Evolutionary conservation across 1,284 basidiomycete genomes (phyloP).

Genomic region (Sporisorium graminicola): DNA sequence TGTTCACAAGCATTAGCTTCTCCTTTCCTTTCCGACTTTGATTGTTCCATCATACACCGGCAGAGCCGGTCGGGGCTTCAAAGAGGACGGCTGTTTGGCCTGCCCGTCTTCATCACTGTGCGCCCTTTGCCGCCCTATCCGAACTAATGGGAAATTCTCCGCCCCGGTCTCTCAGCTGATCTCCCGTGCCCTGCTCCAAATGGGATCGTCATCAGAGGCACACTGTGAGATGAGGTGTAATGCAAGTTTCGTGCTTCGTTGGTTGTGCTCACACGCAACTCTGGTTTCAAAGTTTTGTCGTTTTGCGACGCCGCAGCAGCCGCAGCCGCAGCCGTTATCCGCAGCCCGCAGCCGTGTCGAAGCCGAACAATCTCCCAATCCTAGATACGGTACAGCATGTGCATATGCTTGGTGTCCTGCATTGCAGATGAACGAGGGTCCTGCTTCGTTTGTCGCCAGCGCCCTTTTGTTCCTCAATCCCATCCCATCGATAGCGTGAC

Average conservation of each 20-base stretch:
- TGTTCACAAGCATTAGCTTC: too few relatives aligned
- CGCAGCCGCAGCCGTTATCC: conserved; percentile 7
- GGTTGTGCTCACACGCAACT: not conserved
- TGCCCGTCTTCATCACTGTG: conserved; percentile 4
- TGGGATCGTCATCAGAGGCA: not conserved
- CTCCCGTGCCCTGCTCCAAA: not conserved
- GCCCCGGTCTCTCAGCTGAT: conserved; percentile 6
- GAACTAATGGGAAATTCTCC: conserved; percentile 3
- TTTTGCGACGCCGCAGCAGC: not conserved
- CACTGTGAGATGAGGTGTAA: not conserved
- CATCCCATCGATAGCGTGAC: conserved; percentile 44
- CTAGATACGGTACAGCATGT: not conserved
- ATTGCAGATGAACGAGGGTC: conserved; percentile 39
- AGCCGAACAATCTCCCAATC: not conserved
- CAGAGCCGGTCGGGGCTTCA: not conserved
- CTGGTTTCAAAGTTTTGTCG: not conserved
- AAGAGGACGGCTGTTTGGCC: not conserved
- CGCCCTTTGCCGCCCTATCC: not conserved
- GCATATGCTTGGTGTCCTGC: too few relatives aligned
- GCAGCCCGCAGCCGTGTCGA: too few relatives aligned
- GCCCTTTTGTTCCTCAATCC: conserved; percentile 4
- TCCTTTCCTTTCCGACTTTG: not conserved
- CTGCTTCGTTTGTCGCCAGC: conserved; percentile 6
- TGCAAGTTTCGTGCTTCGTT: too few relatives aligned
- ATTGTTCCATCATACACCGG: not conserved